Conservation (phyloP, 2,329 filamentous ascomycete species). For the Sporothrix brasiliensis region DNA sequence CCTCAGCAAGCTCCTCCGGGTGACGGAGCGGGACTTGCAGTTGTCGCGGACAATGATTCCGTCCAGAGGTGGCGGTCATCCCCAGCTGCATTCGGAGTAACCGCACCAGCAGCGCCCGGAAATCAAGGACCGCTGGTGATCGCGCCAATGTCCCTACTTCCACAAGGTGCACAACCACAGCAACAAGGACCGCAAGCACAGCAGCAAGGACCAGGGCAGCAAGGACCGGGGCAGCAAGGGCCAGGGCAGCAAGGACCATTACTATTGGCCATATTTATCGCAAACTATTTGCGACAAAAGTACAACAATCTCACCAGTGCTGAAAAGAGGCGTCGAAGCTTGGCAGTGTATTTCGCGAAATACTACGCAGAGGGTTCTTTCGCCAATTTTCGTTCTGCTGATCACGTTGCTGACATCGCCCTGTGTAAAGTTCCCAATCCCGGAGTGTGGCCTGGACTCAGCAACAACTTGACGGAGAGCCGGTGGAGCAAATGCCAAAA, state of each 20-base stretch:
- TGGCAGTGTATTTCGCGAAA: background rate
- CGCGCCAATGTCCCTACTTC: too few relatives aligned
- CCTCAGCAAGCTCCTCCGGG: too few relatives aligned
- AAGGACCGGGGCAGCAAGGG: too few relatives aligned
- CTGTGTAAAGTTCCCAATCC: background rate
- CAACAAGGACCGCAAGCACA: background rate
- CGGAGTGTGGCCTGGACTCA: slow-evolving; percentile 12
- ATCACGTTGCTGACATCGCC: background rate
- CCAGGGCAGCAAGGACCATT: too few relatives aligned
- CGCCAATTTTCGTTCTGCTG: fast-evolving
- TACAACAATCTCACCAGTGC: background rate
- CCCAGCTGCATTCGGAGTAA: too few relatives aligned
- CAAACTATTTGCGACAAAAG: too few relatives aligned
- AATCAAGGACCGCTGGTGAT: too few relatives aligned
- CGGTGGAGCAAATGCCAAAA: background rate
- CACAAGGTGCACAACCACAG: background rate
- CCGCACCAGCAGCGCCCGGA: too few relatives aligned
- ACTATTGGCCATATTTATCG: background rate
- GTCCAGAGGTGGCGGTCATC: background rate
- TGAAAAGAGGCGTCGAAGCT: background rate
- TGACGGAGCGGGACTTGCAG: background rate
- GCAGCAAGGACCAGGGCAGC: background rate
- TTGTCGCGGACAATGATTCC: background rate
- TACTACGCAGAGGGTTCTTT: background rate
- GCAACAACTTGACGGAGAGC: background rate